phyloP scores from a whole-genome alignment of 768 basidiomycete species.

The Gloeostereum incarnatum region DNA sequence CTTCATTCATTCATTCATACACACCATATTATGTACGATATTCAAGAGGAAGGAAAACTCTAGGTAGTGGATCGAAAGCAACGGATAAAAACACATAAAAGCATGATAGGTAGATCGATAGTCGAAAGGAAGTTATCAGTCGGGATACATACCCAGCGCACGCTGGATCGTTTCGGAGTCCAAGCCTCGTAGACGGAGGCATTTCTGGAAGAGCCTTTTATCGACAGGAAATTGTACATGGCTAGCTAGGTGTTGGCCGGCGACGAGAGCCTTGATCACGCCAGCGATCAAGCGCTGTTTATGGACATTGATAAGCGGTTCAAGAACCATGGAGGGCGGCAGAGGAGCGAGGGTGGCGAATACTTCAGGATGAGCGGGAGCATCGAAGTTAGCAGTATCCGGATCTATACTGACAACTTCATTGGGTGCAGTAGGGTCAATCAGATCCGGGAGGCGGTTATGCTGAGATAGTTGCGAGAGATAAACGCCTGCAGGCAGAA shows the following conservation, averaged over 20 bases:
- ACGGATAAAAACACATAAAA: too few relatives aligned
- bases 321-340: conserved; percentile 69
- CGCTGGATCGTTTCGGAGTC: conserved; percentile 46
- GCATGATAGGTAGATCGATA: too few relatives aligned
- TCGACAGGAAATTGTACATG: conserved; percentile 62
- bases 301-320: conserved; percentile 83
- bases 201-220: conserved; percentile 69
- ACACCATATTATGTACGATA: too few relatives aligned
- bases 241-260: conserved; percentile 76
- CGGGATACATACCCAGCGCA: conserved; percentile 21
- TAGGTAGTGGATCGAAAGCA: too few relatives aligned
- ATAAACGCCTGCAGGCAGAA: conserved; percentile 50
- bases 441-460: conserved; percentile 64
- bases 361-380: conserved; percentile 70
- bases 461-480: conserved; percentile 60
- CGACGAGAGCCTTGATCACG: conserved; percentile 73
- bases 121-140: conserved; percentile 7
- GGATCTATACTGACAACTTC: conserved; percentile 59
- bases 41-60: too few relatives aligned
- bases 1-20: too few relatives aligned
- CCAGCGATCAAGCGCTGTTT: conserved; percentile 78
- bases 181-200: conserved; percentile 61
- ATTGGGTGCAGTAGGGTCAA: conserved; percentile 76
- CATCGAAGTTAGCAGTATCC: conserved; percentile 50
- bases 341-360: conserved; percentile 66